Base-by-base conservation (phyloP, 139 green algal genomes). In the Mesostigma viride region DNA sequence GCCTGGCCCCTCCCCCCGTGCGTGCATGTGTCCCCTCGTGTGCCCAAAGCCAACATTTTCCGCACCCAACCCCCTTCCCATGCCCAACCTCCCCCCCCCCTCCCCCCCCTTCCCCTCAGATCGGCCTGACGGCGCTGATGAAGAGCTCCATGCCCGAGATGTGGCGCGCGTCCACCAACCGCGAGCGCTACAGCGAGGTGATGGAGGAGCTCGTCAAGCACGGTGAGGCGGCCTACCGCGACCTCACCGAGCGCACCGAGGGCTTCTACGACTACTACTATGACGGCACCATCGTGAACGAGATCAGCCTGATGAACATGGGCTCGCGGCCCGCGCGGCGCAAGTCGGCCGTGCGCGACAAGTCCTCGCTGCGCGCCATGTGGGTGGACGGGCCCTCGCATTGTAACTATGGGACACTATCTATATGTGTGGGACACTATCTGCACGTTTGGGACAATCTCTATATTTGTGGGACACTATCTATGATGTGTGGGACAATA, bases 291-390 rank as follows among this genome's bases (percentile, higher is more conserved):
- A 28, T 72, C 1, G 65, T 74, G 2, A 46, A 73, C 27, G 64
- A 76, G 35, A 68, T 76, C 22, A 86, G 86, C 8, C 85, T 88
- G 80, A 89, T 97, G 65, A 96, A 96, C 83, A 95, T 96, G 57
- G 90, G 90, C 34, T 88, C 74, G 58, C 81, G 90, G 27, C 90
- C 90, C 31, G 65, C 70, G 30, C 32, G 56, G n/a, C 46, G 70
- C 46, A 62, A 48, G 33, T 58, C 34, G 3, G 61, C 31, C 3
- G 68, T 69, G 17, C 58, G 68, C 34, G 59, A 69, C 59, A 75
- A 75, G 44, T 60, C 59, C 2, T 66, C 45, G 20, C 58, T 76
- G 5, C 35, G 70, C 3, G 70, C 70, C 3, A 76, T 76, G n/a
- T n/a, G n/a, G n/a, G n/a, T n/a, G n/a, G n/a, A n/a, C n/a, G n/a